Conservation (phyloP, 805 yeast genomes). For the Pichia pseudocactophila region DNA sequence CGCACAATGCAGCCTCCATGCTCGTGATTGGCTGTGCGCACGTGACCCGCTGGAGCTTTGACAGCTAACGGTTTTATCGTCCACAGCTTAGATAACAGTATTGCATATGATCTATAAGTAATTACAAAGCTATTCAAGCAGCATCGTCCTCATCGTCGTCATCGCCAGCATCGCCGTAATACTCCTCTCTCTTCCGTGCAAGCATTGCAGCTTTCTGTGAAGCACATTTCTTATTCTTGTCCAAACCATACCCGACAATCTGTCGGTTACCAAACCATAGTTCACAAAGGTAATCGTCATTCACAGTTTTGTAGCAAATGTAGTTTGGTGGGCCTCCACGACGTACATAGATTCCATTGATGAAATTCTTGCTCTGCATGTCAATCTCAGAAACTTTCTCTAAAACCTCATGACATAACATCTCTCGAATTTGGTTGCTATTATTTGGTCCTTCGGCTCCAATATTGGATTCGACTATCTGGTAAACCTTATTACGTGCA, state of each 20-base stretch:
- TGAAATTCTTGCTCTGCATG: slow-evolving; percentile 11
- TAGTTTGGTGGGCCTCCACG: slow-evolving; percentile 10
- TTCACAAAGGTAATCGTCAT: slow-evolving; percentile 10
- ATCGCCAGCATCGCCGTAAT: slow-evolving; percentile 3
- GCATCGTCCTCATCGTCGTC: neutral
- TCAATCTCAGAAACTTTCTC: slow-evolving; percentile 6
- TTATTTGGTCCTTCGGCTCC: neutral
- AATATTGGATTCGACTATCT: neutral
- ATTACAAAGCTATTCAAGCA: no score
- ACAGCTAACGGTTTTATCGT: no score
- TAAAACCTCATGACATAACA: slow-evolving; percentile 13
- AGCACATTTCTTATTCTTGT: slow-evolving; percentile 9
- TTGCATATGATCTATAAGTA: no score
- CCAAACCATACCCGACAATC: slow-evolving; percentile 14
- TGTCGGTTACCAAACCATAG: slow-evolving; percentile 11
- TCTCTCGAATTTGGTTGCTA: neutral
- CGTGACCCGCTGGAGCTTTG: no score
- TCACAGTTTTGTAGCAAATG: slow-evolving; percentile 3
- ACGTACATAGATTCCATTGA: slow-evolving; percentile 10
- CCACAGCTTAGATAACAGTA: no score
- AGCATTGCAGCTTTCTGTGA: slow-evolving; percentile 17
- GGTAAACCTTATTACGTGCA: slow-evolving; percentile 4
- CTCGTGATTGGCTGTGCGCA: no score
- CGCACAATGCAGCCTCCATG: no score
- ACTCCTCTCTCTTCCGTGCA: slow-evolving; percentile 11